These are phyloP conservation scores for Yamadazyma paraphyllophila DNA, from an alignment of 805 yeast species.

Conservation along the genomic window DNA sequence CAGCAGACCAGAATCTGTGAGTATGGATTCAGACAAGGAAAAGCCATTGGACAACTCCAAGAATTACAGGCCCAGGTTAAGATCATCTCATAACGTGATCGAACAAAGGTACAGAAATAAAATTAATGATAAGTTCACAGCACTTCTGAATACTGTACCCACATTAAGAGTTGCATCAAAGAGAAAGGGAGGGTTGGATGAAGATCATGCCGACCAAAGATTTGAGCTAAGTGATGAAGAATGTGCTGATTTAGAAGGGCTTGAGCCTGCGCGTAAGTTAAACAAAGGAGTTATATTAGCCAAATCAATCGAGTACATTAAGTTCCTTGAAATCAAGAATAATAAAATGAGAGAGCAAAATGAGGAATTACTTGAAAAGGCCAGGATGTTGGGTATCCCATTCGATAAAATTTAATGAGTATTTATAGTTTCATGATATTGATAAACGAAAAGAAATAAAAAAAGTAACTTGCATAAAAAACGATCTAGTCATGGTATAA, in stretches of 20 bases:
- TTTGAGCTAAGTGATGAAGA: slow-evolving; percentile 8
- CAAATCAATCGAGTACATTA: slow-evolving; percentile 78
- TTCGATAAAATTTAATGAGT: slow-evolving; percentile 5
- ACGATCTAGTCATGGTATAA: too few relatives aligned
- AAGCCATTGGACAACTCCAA: not conserved
- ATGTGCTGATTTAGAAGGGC: slow-evolving; percentile 58
- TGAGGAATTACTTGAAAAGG: slow-evolving; percentile 41
- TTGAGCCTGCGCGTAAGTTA: slow-evolving; percentile 70
- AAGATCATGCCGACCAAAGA: slow-evolving; percentile 14
- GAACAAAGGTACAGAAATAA: slow-evolving; percentile 45
- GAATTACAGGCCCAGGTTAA: slow-evolving; percentile 20
- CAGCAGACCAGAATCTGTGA: not conserved
- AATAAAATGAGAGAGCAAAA: slow-evolving; percentile 50
- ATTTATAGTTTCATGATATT: not conserved
- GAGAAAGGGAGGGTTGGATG: slow-evolving; percentile 17
- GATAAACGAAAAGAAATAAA: too few relatives aligned
- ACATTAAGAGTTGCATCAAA: slow-evolving; percentile 32
- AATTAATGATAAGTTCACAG: slow-evolving; percentile 41
- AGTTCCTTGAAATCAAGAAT: slow-evolving; percentile 65
- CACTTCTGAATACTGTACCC: slow-evolving; percentile 39
- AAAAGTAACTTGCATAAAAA: too few relatives aligned
- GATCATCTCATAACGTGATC: slow-evolving; percentile 40
- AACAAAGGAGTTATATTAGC: slow-evolving; percentile 77
- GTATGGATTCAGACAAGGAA: not conserved
- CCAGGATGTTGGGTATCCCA: slow-evolving; percentile 31